Percentiles rank a stretch among this genome's conserved stretches.
Conservation (phyloP, 1,284 basidiomycete species). For the Cystobasidiaceae sp. region DNA sequence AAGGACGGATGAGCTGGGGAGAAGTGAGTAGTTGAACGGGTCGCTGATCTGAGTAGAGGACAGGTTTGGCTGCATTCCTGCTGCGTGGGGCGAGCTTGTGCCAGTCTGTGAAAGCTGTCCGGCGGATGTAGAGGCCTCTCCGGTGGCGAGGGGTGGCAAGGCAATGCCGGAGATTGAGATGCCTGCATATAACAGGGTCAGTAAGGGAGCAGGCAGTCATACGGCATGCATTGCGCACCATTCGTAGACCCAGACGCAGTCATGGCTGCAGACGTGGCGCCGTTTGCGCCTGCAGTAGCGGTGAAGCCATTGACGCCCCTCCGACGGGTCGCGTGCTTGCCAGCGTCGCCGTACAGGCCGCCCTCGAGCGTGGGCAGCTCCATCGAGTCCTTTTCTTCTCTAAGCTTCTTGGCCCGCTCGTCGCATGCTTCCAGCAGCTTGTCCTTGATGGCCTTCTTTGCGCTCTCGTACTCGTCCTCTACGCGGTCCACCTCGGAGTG, state of each 20-base stretch:
- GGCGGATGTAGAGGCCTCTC: conserved; percentile 1
- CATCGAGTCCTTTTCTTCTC: conserved; percentile 54
- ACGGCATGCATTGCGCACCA: not conserved
- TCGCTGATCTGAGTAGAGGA: conserved; percentile 23
- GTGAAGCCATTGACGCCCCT: conserved; percentile 23
- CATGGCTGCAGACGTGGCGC: not conserved
- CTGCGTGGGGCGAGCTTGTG: too few relatives aligned
- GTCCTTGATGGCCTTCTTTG: conserved; percentile 49
- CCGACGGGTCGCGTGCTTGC: conserved; percentile 20
- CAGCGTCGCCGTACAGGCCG: conserved; percentile 4
- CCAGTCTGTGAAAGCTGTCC: not conserved
- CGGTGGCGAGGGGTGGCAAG: conserved; percentile 8
- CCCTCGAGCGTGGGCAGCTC: conserved; percentile 43
- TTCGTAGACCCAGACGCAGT: not conserved
- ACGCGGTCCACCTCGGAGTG: conserved; percentile 51
- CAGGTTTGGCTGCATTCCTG: conserved; percentile 19
- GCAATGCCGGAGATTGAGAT: conserved; percentile 27
- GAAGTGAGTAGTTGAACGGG: conserved; percentile 24
- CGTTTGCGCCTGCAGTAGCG: not conserved
- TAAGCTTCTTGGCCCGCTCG: conserved; percentile 50
- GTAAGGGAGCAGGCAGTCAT: not conserved
- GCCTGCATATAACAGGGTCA: not conserved
- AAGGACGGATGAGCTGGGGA: conserved; percentile 17
- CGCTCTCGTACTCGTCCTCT: conserved; percentile 51
- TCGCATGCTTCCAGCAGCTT: conserved; percentile 51